Evolutionary conservation across 768 basidiomycete species (phyloP).

Genomic region (Strobilomyces dryophilus): DNA sequence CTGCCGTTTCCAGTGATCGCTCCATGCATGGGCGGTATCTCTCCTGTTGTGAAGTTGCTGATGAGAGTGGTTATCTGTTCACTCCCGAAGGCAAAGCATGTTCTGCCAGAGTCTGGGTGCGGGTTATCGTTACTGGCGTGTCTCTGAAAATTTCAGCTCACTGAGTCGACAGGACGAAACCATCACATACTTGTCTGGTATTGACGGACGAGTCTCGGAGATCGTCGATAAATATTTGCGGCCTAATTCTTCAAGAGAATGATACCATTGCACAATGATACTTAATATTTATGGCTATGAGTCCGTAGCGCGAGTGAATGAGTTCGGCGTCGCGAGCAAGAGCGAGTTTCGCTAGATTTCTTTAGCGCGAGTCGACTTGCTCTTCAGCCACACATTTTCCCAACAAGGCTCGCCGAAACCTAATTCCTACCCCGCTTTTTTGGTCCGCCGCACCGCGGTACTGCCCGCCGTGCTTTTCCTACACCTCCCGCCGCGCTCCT

Average conservation of each 20-base stretch:
- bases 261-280: too few relatives aligned
- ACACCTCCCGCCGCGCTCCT: too few relatives aligned
- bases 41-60: constrained; percentile 17
- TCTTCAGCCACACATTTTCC: too few relatives aligned
- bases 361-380: too few relatives aligned
- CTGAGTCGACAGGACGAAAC: constrained; percentile 19
- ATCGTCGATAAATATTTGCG: constrained; percentile 16
- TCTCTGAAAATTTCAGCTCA: neutral
- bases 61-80: constrained; percentile 31
- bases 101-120: constrained; percentile 33
- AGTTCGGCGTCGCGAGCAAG: too few relatives aligned
- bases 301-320: too few relatives aligned
- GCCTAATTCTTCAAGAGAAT: neutral
- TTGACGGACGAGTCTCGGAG: constrained; percentile 18
- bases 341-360: too few relatives aligned
- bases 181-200: constrained; percentile 13
- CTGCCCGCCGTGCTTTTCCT: too few relatives aligned
- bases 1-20: constrained; percentile 25
- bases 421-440: too few relatives aligned
- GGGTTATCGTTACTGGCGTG: neutral
- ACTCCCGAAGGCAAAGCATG: constrained; percentile 26
- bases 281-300: too few relatives aligned
- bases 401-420: too few relatives aligned
- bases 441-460: too few relatives aligned
- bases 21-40: constrained; percentile 32